A percentile compares a stretch with the other conserved stretches of the same genome.
Conservation (phyloP, 495 filamentous ascomycete genomes). For the Aspergillus asperescens region DNA sequence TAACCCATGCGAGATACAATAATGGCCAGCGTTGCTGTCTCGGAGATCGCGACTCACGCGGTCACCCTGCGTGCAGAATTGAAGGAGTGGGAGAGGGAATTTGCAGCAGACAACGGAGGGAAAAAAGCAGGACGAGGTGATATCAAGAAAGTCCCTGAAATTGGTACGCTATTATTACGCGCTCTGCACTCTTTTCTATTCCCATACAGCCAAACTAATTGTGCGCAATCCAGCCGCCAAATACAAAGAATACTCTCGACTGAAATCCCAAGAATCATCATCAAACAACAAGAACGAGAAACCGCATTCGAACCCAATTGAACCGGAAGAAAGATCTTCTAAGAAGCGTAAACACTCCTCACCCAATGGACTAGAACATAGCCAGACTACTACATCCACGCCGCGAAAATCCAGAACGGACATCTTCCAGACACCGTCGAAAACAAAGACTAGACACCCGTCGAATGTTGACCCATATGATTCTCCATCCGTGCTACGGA, state of each 20-base stretch:
- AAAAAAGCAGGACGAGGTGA: slow-evolving; percentile 76
- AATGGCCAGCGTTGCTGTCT: slow-evolving; percentile 28
- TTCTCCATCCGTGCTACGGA: slow-evolving; percentile 53
- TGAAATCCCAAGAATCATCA: slow-evolving; percentile 53
- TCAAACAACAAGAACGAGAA: slow-evolving; percentile 25
- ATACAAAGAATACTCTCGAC: slow-evolving; percentile 82
- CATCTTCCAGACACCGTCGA: slow-evolving; percentile 44
- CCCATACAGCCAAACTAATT: background rate
- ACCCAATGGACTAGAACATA: slow-evolving; percentile 23
- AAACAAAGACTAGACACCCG: slow-evolving; percentile 39
- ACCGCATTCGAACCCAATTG: slow-evolving; percentile 12
- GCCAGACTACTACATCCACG: slow-evolving; percentile 14
- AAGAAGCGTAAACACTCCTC: slow-evolving; percentile 42
- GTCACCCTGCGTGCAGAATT: slow-evolving; percentile 61
- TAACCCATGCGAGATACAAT: slow-evolving; percentile 20
- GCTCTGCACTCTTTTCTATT: background rate
- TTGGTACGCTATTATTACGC: slow-evolving; percentile 51
- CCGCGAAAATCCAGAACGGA: slow-evolving; percentile 34
- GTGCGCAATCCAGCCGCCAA: slow-evolving; percentile 57
- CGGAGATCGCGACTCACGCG: slow-evolving; percentile 27
- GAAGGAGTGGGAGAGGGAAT: slow-evolving; percentile 81
- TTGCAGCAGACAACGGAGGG: slow-evolving; percentile 62
- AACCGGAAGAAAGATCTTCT: slow-evolving; percentile 20
- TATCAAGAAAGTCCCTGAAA: slow-evolving; percentile 77
- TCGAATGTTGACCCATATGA: slow-evolving; percentile 50